Percentiles rank a stretch among this genome's conserved stretches.
Evolutionary conservation across 2,329 filamentous ascomycete species (phyloP).

Genomic region (Fusarium sp.): DNA sequence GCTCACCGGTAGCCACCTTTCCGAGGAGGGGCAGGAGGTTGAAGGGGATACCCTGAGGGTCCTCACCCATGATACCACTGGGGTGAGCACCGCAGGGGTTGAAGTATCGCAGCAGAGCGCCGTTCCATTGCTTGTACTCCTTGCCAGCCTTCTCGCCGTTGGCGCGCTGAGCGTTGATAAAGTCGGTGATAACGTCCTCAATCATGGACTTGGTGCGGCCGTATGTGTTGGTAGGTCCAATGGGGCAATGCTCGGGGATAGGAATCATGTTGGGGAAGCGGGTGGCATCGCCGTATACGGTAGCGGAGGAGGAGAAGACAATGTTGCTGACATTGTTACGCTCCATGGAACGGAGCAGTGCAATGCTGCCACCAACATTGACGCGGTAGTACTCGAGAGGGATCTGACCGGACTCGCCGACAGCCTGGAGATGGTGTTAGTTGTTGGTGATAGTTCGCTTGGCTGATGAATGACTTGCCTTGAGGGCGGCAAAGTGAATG

Average conservation of each 20-base stretch:
- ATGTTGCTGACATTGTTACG: slow-evolving; percentile 95
- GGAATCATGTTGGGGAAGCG: slow-evolving; percentile 98
- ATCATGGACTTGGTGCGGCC: slow-evolving; percentile 96
- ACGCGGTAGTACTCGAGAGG: slow-evolving; percentile 98
- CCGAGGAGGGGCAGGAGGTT: slow-evolving; percentile 95
- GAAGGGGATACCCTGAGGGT: slow-evolving; percentile 94
- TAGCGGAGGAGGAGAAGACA: slow-evolving; percentile 98
- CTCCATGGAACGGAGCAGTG: slow-evolving; percentile 88
- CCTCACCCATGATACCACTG: slow-evolving; percentile 97
- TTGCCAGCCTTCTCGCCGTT: slow-evolving; percentile 86
- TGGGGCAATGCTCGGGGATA: slow-evolving; percentile 96
- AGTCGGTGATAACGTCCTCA: slow-evolving; percentile 92
- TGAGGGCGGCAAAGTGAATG: slow-evolving; percentile 98
- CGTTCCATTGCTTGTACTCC: slow-evolving; percentile 88
- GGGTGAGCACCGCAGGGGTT: slow-evolving; percentile 97
- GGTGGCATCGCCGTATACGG: slow-evolving; percentile 98
- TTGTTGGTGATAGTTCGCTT: neutral
- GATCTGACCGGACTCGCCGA: slow-evolving; percentile 94
- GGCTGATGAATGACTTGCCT: slow-evolving; percentile 68
- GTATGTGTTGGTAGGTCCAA: slow-evolving; percentile 97
- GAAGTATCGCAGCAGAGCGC: slow-evolving; percentile 94
- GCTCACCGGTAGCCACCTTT: slow-evolving; percentile 94
- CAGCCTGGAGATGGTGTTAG: slow-evolving; percentile 73
- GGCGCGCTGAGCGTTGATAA: slow-evolving; percentile 87
- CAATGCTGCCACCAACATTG: slow-evolving; percentile 94